Evolutionary conservation across 148 eudicot species (phyloP).

Genomic region (Polygonum maritimum): DNA sequence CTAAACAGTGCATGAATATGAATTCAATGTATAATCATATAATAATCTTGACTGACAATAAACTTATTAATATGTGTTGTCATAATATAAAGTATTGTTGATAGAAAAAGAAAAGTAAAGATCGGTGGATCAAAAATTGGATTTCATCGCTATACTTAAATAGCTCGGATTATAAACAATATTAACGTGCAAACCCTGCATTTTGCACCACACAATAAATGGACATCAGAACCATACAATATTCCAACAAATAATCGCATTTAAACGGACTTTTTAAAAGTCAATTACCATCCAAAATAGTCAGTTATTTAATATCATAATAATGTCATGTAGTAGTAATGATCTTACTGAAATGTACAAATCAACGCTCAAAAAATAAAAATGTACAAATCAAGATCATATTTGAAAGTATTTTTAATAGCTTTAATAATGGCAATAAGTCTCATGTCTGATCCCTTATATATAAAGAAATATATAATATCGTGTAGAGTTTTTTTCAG

Average conservation of each 20-base stretch:
- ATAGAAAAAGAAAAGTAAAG: background rate
- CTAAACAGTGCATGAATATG: background rate
- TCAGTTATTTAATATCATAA: background rate
- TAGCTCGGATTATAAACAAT: background rate
- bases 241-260: background rate
- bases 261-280: background rate
- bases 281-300: background rate
- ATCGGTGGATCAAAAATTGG: background rate
- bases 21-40: background rate
- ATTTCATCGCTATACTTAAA: background rate
- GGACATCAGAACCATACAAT: background rate
- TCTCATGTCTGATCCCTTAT: background rate
- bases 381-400: background rate
- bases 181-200: background rate
- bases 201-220: background rate
- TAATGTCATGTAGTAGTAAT: background rate
- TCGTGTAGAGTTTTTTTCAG: background rate
- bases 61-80: background rate
- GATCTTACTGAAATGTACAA: background rate
- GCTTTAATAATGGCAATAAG: background rate
- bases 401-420: background rate
- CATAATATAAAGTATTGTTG: background rate
- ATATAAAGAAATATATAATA: background rate
- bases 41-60: background rate
- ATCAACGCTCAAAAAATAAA: too few species aligned